phyloP scores from a whole-genome alignment of 225 moss, liverwort and hornwort species.

The Polytrichum formosum region DNA sequence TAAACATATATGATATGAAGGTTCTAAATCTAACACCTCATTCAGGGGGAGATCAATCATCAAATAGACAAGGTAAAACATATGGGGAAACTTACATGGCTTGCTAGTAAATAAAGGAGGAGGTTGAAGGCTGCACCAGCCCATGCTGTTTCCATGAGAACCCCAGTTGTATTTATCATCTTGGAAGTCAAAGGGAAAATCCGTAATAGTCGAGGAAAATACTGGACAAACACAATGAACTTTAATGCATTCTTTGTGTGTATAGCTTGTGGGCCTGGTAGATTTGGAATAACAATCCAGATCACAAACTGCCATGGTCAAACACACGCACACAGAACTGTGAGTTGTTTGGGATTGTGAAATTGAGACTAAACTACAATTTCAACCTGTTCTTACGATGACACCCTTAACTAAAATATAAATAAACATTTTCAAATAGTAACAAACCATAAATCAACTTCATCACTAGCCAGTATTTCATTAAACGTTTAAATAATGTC shows the following conservation, averaged over 20 bases:
- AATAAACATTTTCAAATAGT: too few relatives aligned
- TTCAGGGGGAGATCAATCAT: neutral
- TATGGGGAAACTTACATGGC: constrained; percentile 32
- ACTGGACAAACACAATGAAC: constrained; percentile 53
- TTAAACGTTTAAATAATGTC: neutral
- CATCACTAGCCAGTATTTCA: too few relatives aligned
- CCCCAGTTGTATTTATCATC: constrained; percentile 45
- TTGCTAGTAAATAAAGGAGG: constrained; percentile 61
- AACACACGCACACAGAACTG: too few relatives aligned
- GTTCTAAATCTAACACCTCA: neutral
- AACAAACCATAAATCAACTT: neutral
- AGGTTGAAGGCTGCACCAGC: constrained; percentile 70
- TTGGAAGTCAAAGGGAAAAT: constrained; percentile 52
- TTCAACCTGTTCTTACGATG: too few relatives aligned
- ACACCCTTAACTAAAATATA: too few relatives aligned
- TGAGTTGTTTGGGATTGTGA: too few relatives aligned
- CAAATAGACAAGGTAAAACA: neutral
- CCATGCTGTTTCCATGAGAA: constrained; percentile 65
- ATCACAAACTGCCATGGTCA: constrained; percentile 39
- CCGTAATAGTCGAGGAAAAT: constrained; percentile 56
- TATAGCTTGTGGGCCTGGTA: constrained; percentile 30
- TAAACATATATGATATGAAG: neutral
- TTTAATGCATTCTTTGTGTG: constrained; percentile 46
- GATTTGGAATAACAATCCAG: constrained; percentile 54
- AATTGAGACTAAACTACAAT: too few relatives aligned